Percentiles rank a stretch among this genome's conserved stretches.
Evolutionary conservation across 2,329 filamentous ascomycete species (phyloP).

Genomic region (Sphaerulina populicola): DNA sequence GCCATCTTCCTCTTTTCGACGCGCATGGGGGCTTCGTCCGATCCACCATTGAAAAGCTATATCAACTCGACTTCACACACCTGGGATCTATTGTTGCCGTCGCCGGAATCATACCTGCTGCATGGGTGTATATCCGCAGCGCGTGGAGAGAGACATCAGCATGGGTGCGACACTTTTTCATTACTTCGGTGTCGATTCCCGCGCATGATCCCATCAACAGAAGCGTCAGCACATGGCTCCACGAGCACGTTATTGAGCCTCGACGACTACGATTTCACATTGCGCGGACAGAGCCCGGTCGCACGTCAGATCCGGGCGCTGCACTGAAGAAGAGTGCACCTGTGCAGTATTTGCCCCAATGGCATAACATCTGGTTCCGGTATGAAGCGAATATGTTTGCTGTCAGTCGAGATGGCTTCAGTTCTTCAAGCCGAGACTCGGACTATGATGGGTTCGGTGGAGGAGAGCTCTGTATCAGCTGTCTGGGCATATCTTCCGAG

Average conservation of each 20-base stretch:
- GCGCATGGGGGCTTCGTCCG: slow-evolving; percentile 13
- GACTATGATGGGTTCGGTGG: slow-evolving; percentile 24
- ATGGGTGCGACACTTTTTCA: slow-evolving; percentile 22
- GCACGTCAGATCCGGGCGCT: slow-evolving; percentile 19
- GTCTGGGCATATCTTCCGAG: slow-evolving; percentile 38
- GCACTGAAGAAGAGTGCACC: slow-evolving; percentile 20
- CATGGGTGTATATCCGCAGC: slow-evolving; percentile 13
- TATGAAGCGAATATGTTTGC: slow-evolving; percentile 16
- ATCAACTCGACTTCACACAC: slow-evolving; percentile 21
- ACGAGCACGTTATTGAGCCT: slow-evolving; percentile 21
- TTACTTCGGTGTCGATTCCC: slow-evolving; percentile 21
- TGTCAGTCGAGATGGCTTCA: slow-evolving; percentile 19
- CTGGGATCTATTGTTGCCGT: slow-evolving; percentile 23
- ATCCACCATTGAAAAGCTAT: slow-evolving; percentile 13
- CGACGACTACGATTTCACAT: slow-evolving; percentile 20
- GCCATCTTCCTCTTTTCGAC: slow-evolving; percentile 9
- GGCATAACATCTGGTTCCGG: slow-evolving; percentile 22
- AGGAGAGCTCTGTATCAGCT: slow-evolving; percentile 33
- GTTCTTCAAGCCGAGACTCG: slow-evolving; percentile 14
- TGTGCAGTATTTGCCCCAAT: slow-evolving; percentile 22
- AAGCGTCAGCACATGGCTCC: slow-evolving; percentile 22
- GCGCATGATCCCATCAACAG: slow-evolving; percentile 21
- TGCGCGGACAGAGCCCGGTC: slow-evolving; percentile 19
- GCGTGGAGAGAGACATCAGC: slow-evolving; percentile 19
- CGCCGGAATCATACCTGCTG: slow-evolving; percentile 19